Evolutionary conservation across 2,329 filamentous ascomycete species (phyloP).

Genomic region (Talaromyces sp.): DNA sequence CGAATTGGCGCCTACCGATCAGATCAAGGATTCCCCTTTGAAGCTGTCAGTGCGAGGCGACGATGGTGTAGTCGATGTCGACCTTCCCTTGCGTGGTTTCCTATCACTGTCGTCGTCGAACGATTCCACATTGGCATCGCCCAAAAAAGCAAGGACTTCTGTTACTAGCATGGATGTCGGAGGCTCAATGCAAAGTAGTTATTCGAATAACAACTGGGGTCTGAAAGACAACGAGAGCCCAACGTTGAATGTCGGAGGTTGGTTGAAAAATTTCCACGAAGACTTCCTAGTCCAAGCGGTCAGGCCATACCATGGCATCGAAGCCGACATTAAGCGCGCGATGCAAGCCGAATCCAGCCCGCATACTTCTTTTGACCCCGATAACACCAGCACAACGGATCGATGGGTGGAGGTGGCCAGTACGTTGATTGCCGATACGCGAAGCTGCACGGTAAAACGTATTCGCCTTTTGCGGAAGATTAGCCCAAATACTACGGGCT

Average conservation of each 20-base stretch:
- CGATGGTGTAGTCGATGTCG: conserved; percentile 57
- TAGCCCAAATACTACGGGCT: conserved; percentile 19
- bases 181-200: conserved; percentile 38
- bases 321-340: conserved; percentile 50
- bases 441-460: conserved; percentile 50
- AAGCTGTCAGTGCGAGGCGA: conserved; percentile 52
- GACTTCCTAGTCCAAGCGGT: conserved; percentile 56
- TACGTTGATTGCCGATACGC: conserved; percentile 51
- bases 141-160: conserved; percentile 40
- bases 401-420: conserved; percentile 54
- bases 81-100: conserved; percentile 50
- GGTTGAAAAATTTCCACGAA: conserved; percentile 52
- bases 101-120: conserved; percentile 41
- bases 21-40: conserved; percentile 39
- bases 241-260: conserved; percentile 52
- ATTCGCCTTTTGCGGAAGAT: conserved; percentile 48
- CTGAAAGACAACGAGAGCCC: conserved; percentile 38
- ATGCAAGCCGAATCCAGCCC: conserved; percentile 51
- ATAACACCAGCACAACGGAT: conserved; percentile 25
- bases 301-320: conserved; percentile 46
- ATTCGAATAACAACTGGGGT: conserved; percentile 26
- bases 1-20: conserved; percentile 23
- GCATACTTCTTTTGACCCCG: conserved; percentile 24
- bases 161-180: conserved; percentile 48
- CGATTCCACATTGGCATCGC: conserved; percentile 39